Base-by-base conservation (phyloP, 2,329 filamentous ascomycete genomes). In the Xylariaceae sp. region DNA sequence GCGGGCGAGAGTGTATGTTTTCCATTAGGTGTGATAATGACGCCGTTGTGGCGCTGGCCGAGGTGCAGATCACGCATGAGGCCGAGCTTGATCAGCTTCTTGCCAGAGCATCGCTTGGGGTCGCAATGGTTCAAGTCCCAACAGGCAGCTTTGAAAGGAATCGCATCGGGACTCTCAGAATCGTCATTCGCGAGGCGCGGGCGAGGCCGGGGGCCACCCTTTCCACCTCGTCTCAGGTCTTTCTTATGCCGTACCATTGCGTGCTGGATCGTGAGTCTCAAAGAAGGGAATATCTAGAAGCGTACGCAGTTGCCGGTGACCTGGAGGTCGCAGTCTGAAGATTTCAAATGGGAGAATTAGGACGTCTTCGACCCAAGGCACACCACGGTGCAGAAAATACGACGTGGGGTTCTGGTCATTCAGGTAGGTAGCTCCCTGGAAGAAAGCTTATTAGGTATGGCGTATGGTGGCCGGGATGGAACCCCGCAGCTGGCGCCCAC, bases 121-220 rank as follows among this genome's bases (percentile, higher is more conserved):
- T 98, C 93, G 72, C 93, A 98, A 70, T 98, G 93, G 48, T 90
- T 91, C 26, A 98, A 76, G 60, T 98, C 93, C 93, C 93, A 98
- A 64, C 91, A 96, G 44, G 91, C 93, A 37, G 93, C 91, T 68
- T 94, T 95, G 77, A 90, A 96, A 17, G 69, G 59, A 37, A 46
- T 58, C 40, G 66, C 55, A 49, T 64, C 51, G 53, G 54, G 53
- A 40, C 71, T 63, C 46, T 69, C 66, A 41, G 65, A 61, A 38
- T 67, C 51, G 41, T 57, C 58, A 19, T 47, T 51, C 45, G 60
- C 60, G 58, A 67, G 71, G 51, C 73, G 74, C 45, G 73, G 69
- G 47, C 74, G 72, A 49, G 74, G 69, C 49, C 79, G 74, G 47
- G 81, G 74, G 46, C 79, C 73, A 51, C 76, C 78, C 66, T 86